Evolutionary conservation across 1,284 basidiomycete genomes (phyloP), one percentile per base, ranked within the genome.

Genomic region (Hymenochaete sp.): DNA sequence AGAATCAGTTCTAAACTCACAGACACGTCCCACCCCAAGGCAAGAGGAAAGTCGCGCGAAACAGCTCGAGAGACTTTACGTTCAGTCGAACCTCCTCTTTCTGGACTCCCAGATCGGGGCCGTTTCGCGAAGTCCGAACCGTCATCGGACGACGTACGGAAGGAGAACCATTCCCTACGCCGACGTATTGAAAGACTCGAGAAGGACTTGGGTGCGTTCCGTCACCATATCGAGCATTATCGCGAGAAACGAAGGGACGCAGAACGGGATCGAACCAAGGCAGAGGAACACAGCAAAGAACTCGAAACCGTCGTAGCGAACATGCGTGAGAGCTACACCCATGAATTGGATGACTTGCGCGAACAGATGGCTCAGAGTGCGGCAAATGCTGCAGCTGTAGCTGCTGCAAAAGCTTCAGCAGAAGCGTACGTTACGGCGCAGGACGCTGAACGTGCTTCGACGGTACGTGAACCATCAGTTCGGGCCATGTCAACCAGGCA

Each of bases 321-420:
- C 21, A 50, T 50, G 48, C 44, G 44, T 25, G 48, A 50, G n/a
- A 50, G 48, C 39, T 50, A 50, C 22, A 40, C 45, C n/a, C 39
- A n/a, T 14, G 48, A 50, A 24, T 35, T 50, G 19, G 44, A 45
- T 6, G 44, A 46, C 35, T 21, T 50, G 19, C 38, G 48, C 10
- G 45, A 37, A 8, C 48, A 50, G 36, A 24, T 50, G 8, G 31
- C 33, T 4, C 27, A 47, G 24, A 27, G 38, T 33, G 38, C 39
- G 16, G 38, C 38, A 32, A 36, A 26, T 18, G 26, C 29, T 3
- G 38, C 47, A 9, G 32, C 47, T 3, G 42, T n/a, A 5, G 31
- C 47, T 32, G 42, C 42, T 14, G 26, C 42, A 4, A 19, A 32
- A n/a, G 16, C 28, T 8, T 24, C 16, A 19, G 38, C 31, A 9